phyloP scores from a whole-genome alignment of 805 yeast species.

The Starmera pachycereana region DNA sequence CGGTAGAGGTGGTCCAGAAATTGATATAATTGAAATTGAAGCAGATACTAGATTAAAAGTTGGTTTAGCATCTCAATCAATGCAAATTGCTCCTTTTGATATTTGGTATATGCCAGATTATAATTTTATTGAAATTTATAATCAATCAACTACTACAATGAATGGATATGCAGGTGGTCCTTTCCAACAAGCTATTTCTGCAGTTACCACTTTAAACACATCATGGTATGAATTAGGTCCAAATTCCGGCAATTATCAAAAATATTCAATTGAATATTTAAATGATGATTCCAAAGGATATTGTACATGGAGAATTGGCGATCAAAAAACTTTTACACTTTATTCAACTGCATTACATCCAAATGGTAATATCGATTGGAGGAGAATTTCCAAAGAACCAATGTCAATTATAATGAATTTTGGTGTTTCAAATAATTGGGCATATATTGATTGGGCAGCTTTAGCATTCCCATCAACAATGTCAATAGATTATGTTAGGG shows the following conservation, averaged over 20 bases:
- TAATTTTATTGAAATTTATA: slow-evolving; percentile 32
- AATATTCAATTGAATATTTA: slow-evolving; percentile 32
- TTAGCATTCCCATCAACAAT: slow-evolving; percentile 32
- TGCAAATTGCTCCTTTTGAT: slow-evolving; percentile 42
- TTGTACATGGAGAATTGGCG: slow-evolving; percentile 36
- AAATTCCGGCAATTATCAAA: slow-evolving; percentile 24
- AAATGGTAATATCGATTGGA: slow-evolving; percentile 40
- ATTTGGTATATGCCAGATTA: slow-evolving; percentile 44
- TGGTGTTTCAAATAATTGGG: slow-evolving; percentile 42
- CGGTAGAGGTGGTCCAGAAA: slow-evolving; percentile 43
- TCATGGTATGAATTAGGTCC: slow-evolving; percentile 34
- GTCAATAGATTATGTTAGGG: slow-evolving; percentile 35
- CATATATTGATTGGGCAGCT: slow-evolving; percentile 37
- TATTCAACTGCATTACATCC: slow-evolving; percentile 34
- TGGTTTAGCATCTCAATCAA: slow-evolving; percentile 40
- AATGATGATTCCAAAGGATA: slow-evolving; percentile 24
- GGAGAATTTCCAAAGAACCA: slow-evolving; percentile 38
- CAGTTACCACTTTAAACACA: slow-evolving; percentile 35
- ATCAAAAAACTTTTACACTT: slow-evolving; percentile 35
- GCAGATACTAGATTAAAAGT: slow-evolving; percentile 20
- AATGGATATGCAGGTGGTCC: slow-evolving; percentile 41
- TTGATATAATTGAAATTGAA: slow-evolving; percentile 39
- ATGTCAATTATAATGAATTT: slow-evolving; percentile 38
- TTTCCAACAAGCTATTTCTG: slow-evolving; percentile 38
- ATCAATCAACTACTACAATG: slow-evolving; percentile 30